Conservation (phyloP, 2,329 filamentous ascomycete genomes). For the Beauveria bassiana region DNA sequence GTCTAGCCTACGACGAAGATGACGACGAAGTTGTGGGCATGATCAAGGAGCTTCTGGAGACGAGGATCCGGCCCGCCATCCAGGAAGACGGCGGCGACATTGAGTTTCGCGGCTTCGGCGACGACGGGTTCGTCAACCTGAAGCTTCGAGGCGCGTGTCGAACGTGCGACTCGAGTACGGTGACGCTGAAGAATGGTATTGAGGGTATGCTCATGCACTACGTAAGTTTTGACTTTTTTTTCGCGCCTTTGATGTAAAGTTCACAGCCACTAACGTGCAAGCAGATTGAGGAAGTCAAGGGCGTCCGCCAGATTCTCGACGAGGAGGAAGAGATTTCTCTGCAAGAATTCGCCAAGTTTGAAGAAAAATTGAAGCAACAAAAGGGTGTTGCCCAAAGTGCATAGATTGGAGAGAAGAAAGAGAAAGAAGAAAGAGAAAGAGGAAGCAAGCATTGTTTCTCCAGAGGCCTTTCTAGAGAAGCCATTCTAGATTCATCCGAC, state of each 20-base stretch:
- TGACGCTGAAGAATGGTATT: constrained; percentile 95
- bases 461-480: background rate
- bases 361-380: constrained; percentile 65
- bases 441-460: background rate
- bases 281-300: constrained; percentile 91
- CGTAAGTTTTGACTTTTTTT: constrained; percentile 43
- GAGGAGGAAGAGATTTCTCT: constrained; percentile 84
- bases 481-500: background rate
- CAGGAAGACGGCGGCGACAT: constrained; percentile 98
- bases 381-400: constrained; percentile 27
- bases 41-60: constrained; percentile 98
- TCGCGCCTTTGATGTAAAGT: background rate
- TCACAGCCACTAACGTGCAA: constrained; percentile 20
- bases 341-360: constrained; percentile 87
- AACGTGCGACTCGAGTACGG: constrained; percentile 93
- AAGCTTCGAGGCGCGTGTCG: constrained; percentile 90
- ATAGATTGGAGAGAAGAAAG: background rate
- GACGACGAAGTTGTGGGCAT: constrained; percentile 93
- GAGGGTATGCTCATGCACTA: constrained; percentile 98
- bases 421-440: background rate
- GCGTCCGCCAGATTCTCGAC: constrained; percentile 83
- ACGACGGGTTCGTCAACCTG: constrained; percentile 69
- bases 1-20: constrained; percentile 75
- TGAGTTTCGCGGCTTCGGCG: constrained; percentile 76
- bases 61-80: constrained; percentile 86